phyloP scores from a whole-genome alignment of 257 asterid genomes.

The Solanum dulcamara region DNA sequence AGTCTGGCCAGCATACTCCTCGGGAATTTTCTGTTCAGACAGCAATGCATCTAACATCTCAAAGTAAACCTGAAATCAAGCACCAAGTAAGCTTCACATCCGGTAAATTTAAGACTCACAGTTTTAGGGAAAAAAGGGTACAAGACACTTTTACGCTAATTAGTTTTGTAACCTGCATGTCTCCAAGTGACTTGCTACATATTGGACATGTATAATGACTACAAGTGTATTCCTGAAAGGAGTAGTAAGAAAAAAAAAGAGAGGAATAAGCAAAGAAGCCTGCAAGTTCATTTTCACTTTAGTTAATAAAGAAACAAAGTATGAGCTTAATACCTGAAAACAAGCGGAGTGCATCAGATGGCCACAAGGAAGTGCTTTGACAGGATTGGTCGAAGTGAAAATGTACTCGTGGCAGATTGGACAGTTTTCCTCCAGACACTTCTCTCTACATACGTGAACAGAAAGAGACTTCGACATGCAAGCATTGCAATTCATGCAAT shows the following conservation, averaged over 20 bases:
- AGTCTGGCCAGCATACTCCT: constrained; percentile 60
- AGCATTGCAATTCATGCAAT: constrained; percentile 95
- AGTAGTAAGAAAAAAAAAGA: neutral
- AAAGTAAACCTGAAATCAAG: constrained; percentile 54
- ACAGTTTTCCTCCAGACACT: constrained; percentile 80
- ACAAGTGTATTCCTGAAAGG: constrained; percentile 64
- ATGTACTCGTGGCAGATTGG: constrained; percentile 87
- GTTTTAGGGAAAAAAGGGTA: neutral
- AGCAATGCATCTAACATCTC: constrained; percentile 75
- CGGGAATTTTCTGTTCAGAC: constrained; percentile 81
- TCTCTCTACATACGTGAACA: constrained; percentile 70
- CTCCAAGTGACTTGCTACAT: constrained; percentile 96
- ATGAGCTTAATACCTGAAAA: constrained; percentile 52
- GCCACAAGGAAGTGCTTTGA: constrained; percentile 81
- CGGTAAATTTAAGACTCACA: neutral
- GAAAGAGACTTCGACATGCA: constrained; percentile 68
- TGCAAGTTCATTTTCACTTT: neutral
- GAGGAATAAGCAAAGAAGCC: constrained; percentile 1
- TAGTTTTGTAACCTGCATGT: constrained; percentile 55
- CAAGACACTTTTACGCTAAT: neutral
- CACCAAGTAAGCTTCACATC: neutral
- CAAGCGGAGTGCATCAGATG: constrained; percentile 89
- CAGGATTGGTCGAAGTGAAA: constrained; percentile 72
- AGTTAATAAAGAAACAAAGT: neutral
- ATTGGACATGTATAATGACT: constrained; percentile 79